Conservation (phyloP, 1,284 basidiomycete species). For the Ceratobasidium sp. region DNA sequence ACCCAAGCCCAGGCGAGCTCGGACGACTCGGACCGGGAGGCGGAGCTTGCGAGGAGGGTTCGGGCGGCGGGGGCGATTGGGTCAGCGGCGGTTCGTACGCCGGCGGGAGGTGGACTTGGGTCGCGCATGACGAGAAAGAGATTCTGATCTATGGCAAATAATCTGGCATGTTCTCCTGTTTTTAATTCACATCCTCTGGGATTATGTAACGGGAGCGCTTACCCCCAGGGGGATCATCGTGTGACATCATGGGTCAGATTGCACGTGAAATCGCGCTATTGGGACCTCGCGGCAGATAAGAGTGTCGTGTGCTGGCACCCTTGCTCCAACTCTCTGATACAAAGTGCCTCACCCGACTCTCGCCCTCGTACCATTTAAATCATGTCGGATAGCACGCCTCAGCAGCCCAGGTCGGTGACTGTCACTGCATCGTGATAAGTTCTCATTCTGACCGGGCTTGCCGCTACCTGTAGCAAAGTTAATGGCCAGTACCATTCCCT, state of each 20-base stretch:
- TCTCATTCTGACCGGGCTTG: background rate
- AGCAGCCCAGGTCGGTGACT: slow-evolving; percentile 16
- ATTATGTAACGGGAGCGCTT: background rate
- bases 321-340: background rate
- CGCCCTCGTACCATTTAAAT: slow-evolving; percentile 16
- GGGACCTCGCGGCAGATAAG: slow-evolving; percentile 1
- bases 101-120: slow-evolving; percentile 37
- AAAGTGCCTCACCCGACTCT: background rate
- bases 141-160: slow-evolving; percentile 25
- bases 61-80: slow-evolving; percentile 41
- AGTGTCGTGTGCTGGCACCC: slow-evolving; percentile 13
- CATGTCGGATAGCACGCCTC: slow-evolving; percentile 22
- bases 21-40: slow-evolving; percentile 41
- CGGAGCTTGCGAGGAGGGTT: slow-evolving; percentile 33
- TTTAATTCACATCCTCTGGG: background rate
- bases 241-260: no score
- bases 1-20: slow-evolving; percentile 42
- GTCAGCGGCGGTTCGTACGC: slow-evolving; percentile 39
- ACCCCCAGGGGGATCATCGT: background rate
- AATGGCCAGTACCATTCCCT: slow-evolving; percentile 55
- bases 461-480: slow-evolving; percentile 37
- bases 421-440: no score
- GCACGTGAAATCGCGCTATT: slow-evolving; percentile 8
- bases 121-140: slow-evolving; percentile 35
- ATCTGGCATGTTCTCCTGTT: slow-evolving; percentile 9